phyloP scores from a whole-genome alignment of 306 rosid species.

The Citrullus amarus region DNA sequence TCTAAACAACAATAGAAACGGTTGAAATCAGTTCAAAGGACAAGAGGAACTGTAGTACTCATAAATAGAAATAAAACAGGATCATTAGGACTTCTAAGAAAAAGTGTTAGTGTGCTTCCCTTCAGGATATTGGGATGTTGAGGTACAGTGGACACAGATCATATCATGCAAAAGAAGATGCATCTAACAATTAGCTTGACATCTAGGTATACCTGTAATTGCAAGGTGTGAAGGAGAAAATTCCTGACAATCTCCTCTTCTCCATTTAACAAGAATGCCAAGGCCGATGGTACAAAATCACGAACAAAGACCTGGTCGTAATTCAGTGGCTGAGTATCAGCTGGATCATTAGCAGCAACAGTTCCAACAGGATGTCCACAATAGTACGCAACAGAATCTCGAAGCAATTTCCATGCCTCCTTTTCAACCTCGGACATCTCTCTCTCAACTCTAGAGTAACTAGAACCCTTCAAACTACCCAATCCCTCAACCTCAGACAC shows the following conservation, averaged over 20 bases:
- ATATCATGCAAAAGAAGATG: neutral
- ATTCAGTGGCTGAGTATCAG: constrained; percentile 57
- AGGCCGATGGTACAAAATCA: constrained; percentile 78
- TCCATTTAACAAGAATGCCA: constrained; percentile 82
- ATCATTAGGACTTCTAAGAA: neutral
- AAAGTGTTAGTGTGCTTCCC: neutral
- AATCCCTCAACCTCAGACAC: constrained; percentile 17
- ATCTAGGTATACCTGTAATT: constrained; percentile 55
- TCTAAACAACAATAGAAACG: constrained; percentile 19
- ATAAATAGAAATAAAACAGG: neutral
- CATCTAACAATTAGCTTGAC: neutral
- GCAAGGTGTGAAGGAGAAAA: constrained; percentile 79
- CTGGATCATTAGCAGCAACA: constrained; percentile 72
- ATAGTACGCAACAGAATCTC: constrained; percentile 48
- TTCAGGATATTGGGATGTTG: neutral
- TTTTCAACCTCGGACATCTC: constrained; percentile 44
- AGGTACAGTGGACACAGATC: neutral
- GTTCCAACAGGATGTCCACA: constrained; percentile 84
- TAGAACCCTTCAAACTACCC: constrained; percentile 31
- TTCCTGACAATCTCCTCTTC: constrained; percentile 78
- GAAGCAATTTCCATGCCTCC: constrained; percentile 80
- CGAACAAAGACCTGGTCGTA: constrained; percentile 90
- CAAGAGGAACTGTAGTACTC: neutral
- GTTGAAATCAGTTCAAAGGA: neutral
- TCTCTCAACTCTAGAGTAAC: constrained; percentile 34